These are phyloP conservation scores for Neoscytalidium dimidiatum DNA, from an alignment of 2,329 filamentous ascomycete species.

Conservation along the genomic window DNA sequence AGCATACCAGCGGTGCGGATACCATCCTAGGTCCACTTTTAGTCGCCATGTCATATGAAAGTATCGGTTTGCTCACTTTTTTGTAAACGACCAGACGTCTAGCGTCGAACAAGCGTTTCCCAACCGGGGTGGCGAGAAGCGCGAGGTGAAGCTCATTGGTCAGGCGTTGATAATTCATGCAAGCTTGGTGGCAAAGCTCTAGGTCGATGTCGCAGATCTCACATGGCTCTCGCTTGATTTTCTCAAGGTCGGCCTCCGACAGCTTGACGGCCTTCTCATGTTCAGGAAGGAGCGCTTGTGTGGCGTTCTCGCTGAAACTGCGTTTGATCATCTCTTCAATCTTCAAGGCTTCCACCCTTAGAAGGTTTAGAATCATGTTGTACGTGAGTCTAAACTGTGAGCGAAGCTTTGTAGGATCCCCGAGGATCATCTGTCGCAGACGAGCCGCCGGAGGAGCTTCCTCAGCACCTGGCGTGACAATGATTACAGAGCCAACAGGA, in stretches of 20 bases:
- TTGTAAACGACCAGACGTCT: constrained; percentile 83
- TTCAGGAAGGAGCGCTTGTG: constrained; percentile 88
- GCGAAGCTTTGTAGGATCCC: constrained; percentile 89
- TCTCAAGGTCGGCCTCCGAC: constrained; percentile 87
- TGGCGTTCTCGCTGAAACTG: constrained; percentile 97
- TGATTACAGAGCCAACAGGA: constrained; percentile 89
- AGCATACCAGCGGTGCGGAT: constrained; percentile 81
- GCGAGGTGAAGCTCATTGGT: constrained; percentile 78
- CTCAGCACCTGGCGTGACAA: constrained; percentile 77
- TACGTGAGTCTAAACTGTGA: constrained; percentile 97
- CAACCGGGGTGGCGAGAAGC: constrained; percentile 77
- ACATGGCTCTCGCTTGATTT: constrained; percentile 85
- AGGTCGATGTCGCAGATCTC: constrained; percentile 78
- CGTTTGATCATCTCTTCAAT: constrained; percentile 99
- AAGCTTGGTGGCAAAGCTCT: constrained; percentile 77
- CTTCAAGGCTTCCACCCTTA: constrained; percentile 93
- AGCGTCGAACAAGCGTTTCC: constrained; percentile 73
- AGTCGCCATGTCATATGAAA: neutral
- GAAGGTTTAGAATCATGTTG: constrained; percentile 97
- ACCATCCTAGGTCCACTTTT: constrained; percentile 59
- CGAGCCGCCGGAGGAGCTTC: constrained; percentile 85
- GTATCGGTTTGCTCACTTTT: constrained; percentile 43
- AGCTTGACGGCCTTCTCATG: constrained; percentile 93
- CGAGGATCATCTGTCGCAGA: constrained; percentile 90
- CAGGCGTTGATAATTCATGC: constrained; percentile 77